These are phyloP conservation scores for Pisolithus microcarpus DNA, from an alignment of 768 basidiomycete species.

Conservation along the genomic window DNA sequence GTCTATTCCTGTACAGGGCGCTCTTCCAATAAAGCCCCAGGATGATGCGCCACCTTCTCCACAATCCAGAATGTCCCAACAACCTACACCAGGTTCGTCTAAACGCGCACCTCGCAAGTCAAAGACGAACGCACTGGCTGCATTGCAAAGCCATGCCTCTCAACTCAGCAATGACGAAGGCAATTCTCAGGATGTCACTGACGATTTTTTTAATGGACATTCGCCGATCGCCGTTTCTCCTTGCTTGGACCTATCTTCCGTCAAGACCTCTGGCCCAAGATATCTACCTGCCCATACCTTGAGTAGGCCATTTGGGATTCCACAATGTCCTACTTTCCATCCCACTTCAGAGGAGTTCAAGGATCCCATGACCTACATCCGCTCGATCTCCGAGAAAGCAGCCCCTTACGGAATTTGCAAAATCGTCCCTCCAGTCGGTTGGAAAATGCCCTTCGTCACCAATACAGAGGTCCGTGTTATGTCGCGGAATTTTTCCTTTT, in stretches of 20 bases:
- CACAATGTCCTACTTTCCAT: slow-evolving; percentile 85
- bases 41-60: slow-evolving; percentile 31
- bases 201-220: slow-evolving; percentile 42
- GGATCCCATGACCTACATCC: slow-evolving; percentile 92
- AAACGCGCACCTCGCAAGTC: slow-evolving; percentile 83
- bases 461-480: slow-evolving; percentile 74
- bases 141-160: slow-evolving; percentile 60
- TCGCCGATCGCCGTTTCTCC: slow-evolving; percentile 58
- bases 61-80: slow-evolving; percentile 28
- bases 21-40: slow-evolving; percentile 52
- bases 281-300: slow-evolving; percentile 31
- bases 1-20: slow-evolving; percentile 71
- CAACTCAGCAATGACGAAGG: slow-evolving; percentile 47
- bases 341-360: slow-evolving; percentile 88
- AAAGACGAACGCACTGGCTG: slow-evolving; percentile 81
- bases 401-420: slow-evolving; percentile 88
- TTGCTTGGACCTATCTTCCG: slow-evolving; percentile 57
- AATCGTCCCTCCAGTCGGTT: slow-evolving; percentile 85
- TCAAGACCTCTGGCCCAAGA: slow-evolving; percentile 59
- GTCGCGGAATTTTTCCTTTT: slow-evolving; percentile 20
- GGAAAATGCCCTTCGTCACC: slow-evolving; percentile 95
- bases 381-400: slow-evolving; percentile 65
- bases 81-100: slow-evolving; percentile 36
- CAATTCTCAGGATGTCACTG: slow-evolving; percentile 32
- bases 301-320: slow-evolving; percentile 75